Evolutionary conservation across 2,329 filamentous ascomycete genomes (phyloP), one percentile per base, ranked within the genome.

Genomic region (Trichoderma pleuroti): DNA sequence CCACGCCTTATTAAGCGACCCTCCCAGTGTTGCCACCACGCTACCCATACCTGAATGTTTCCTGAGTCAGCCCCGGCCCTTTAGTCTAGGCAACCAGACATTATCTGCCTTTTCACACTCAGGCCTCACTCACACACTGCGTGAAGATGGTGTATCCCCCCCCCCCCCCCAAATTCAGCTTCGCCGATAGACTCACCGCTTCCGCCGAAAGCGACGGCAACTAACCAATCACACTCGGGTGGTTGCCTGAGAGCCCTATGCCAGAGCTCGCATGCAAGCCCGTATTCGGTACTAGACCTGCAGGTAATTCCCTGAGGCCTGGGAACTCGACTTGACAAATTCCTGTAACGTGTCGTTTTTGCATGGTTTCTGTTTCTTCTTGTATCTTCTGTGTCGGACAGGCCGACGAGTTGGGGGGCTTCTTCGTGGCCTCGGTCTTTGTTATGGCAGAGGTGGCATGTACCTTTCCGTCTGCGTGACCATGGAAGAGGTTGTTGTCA

Each of bases 21-120:
- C 64, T 59, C 64, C 64, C 26, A 57, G 9, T 10, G 18, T 26
- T n/a, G 21, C 42, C 42, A 26, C 42, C n/a, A n/a, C 14, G 1
- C n/a, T 12, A 11, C n/a, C n/a, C 12, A 16, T 39, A 8, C 36
- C 16, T 39, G 32, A 39, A 39, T 42, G 39, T 28, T 28, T 36
- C 49, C 46, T n/a, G 30, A 56, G 14, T 54, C 30, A 66, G 32
- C 49, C 63, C 34, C 39, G 18, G 24, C 49, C 46, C 21, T 9
- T 46, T 10, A 56, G 52, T n/a, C 63, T 16, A 66, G 63, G 63
- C 63, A 66, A n/a, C n/a, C n/a, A n/a, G n/a, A n/a, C 46, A 54
- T 54, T 26, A 16, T 8, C 42, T 64, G 18, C 24, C 18, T 28
- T 52, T 24, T 42, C 11, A 46, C 14, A 24, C 61, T 52, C 46